Conservation (phyloP, 306 rosid genomes). For the Cucurbita maxima region DNA sequence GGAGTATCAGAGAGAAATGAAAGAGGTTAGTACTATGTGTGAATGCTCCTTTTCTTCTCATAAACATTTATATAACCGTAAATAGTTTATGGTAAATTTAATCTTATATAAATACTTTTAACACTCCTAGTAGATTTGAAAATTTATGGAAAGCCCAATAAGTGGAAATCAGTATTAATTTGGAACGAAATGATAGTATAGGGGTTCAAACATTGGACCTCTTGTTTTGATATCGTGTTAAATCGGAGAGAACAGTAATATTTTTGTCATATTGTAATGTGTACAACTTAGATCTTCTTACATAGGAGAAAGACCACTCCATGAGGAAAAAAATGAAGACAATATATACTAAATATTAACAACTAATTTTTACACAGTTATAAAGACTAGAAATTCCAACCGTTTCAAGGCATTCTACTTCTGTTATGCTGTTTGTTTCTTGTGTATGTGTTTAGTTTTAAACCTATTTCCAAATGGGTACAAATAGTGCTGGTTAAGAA, state of each 20-base stretch:
- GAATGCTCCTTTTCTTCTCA: background rate
- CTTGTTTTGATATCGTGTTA: background rate
- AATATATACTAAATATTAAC: background rate
- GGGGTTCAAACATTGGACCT: background rate
- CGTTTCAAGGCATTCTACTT: background rate
- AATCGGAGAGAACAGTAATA: background rate
- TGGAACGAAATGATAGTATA: background rate
- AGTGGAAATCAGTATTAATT: background rate
- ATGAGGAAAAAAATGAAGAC: background rate
- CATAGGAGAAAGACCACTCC: background rate
- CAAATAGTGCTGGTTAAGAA: background rate
- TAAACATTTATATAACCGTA: background rate
- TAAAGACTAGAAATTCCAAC: background rate
- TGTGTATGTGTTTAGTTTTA: background rate
- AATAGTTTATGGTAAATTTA: background rate
- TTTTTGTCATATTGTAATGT: too few species aligned
- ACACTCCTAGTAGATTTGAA: background rate
- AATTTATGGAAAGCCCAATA: background rate
- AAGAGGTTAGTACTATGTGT: constrained; percentile 41
- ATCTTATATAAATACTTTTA: too few species aligned
- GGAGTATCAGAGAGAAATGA: constrained; percentile 67
- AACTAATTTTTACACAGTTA: background rate
- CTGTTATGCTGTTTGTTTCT: background rate
- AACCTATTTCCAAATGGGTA: background rate
- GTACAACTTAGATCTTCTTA: background rate